Base-by-base conservation (phyloP, 2,329 filamentous ascomycete genomes). In the Fusarium sarcochroum region DNA sequence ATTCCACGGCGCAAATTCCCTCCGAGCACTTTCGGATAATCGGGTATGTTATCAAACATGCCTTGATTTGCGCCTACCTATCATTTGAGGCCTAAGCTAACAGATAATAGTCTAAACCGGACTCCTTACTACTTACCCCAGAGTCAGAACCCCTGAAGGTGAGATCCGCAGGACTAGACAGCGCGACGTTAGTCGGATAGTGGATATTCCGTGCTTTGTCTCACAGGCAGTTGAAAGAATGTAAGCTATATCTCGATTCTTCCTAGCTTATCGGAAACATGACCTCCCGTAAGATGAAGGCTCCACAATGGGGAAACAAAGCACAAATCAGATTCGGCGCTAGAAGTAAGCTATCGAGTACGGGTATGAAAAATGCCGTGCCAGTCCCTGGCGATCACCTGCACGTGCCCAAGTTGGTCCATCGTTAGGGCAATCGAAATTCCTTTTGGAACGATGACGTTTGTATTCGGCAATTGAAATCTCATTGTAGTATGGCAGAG, bases 351-450 rank as follows among this genome's bases (percentile, higher is more conserved):
- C 63, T 63, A 64, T 63, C 18, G 6, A 9, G 3, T 7, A 44
- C 66, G 66, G 66, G 5, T 58, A 13, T n/a, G 5, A 23, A n/a
- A 52, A 41, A 23, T 67, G 9, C 66, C 66, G 66, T 48, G 55
- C 20, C n/a, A 49, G 51, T 60, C n/a, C 66, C 66, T 69, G 66
- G 25, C 41, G 61, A 69, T 66, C 66, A 11, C 14, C 17, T 10
- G n/a, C 40, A 47, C 54, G 50, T 41, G 21, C 55, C 42, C 21
- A 47, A 45, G 23, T 11, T 7, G 30, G 58, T 30, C 27, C 27
- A 30, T 11, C 27, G 5, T 10, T 25, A 30, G 18, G 35, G 14
- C 7, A 4, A 25, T 11, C 44, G 17, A 27, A 21, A 27, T 14
- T n/a, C n/a, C n/a, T 10, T 27, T 15, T 23, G 32, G 41, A 18